Conservation (phyloP, 306 rosid genomes). For the Casuarina equisetifolia region DNA sequence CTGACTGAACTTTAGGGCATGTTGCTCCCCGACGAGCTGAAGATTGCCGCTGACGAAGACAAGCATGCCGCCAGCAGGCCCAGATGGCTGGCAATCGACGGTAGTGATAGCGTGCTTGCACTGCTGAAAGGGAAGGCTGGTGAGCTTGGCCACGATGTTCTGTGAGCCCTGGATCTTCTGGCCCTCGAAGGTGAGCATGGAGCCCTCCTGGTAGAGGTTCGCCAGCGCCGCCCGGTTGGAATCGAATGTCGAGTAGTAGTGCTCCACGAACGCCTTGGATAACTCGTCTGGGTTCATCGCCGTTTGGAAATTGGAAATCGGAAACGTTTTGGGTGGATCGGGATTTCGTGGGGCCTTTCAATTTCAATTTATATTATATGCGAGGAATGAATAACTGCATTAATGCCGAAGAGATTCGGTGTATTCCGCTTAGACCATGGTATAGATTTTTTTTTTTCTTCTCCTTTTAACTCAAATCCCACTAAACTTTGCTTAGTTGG, state of each 20-base stretch:
- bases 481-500: too few relatives aligned
- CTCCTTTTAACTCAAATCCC: too few relatives aligned
- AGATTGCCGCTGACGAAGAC: slow-evolving; percentile 62
- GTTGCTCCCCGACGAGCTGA: slow-evolving; percentile 59
- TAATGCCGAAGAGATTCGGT: too few relatives aligned
- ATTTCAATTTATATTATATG: not conserved
- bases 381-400: too few relatives aligned
- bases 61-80: slow-evolving; percentile 55
- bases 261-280: slow-evolving; percentile 89
- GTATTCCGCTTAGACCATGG: too few relatives aligned
- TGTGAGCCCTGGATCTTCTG: slow-evolving; percentile 82
- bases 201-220: slow-evolving; percentile 64
- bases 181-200: slow-evolving; percentile 94
- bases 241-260: slow-evolving; percentile 80
- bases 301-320: too few relatives aligned
- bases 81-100: slow-evolving; percentile 61
- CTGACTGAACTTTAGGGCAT: slow-evolving; percentile 66
- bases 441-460: too few relatives aligned
- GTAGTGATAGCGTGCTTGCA: slow-evolving; percentile 56
- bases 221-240: slow-evolving; percentile 51
- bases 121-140: slow-evolving; percentile 86
- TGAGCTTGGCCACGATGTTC: slow-evolving; percentile 75
- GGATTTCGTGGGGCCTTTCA: not conserved
- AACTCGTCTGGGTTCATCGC: slow-evolving; percentile 82
- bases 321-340: too few relatives aligned